Evolutionary conservation across 805 yeast species (phyloP), one percentile per base, ranked within the genome.

Genomic region (Starmera quercuum): DNA sequence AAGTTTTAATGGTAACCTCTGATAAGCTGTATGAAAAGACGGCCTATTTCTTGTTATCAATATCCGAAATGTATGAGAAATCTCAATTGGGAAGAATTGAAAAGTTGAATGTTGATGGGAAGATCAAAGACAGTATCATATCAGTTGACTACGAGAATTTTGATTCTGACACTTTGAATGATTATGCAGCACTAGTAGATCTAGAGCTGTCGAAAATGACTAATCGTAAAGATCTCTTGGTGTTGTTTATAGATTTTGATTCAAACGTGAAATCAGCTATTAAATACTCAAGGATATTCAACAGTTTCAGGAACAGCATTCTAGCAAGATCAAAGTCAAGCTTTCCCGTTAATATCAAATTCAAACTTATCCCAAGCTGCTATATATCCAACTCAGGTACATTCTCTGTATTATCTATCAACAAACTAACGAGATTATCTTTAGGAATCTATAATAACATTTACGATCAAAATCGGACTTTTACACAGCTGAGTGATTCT

Each of bases 391-490:
- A 54, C 16, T 44, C 48, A 30, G 63, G 59, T 6, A 53, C 51
- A 4, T 47, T 49, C 22, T 50, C 63, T 1, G 40, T 63, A 1
- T 40, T 53, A 0, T 57, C 71, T 2, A 38, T 39, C 16, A 51
- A 53, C 24, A 59, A 60, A 24, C 48, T 71, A 14, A 56, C 69
- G 3, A 65, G 61, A 32, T 36, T 78, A 4, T 63, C 82, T 7
- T 53, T 77, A 45, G 63, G 68, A 15, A 56, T 82, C 3, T 83
- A 79, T 55, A 79, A 78, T 46, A 58, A 67, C 30, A 63, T 83
- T 38, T 78, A 78, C 2, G 47, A 56, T 25, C 14, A 15, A 6
- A 56, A 57, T 24, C 35, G 42, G 1, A 48, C 61, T 13, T 62
- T 61, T 36, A 54, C 73, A 3, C 46, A 62, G 0, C 44, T 74